These are phyloP conservation scores for Aspergillus heteromorphus DNA, from an alignment of 495 filamentous ascomycete genomes.

Conservation along the genomic window DNA sequence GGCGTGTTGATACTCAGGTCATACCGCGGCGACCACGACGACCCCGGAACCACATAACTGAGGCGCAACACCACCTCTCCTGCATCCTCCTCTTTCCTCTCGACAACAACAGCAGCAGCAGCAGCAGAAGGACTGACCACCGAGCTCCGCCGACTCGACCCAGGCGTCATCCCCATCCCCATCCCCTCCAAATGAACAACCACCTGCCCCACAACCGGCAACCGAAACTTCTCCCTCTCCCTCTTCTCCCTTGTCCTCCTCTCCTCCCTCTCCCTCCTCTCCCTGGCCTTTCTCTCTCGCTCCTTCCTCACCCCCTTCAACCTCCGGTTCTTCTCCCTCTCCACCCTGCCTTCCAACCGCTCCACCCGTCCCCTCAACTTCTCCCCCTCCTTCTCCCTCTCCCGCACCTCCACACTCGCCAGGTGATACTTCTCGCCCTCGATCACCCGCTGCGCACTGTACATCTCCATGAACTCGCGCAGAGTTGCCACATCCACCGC, in stretches of 20 bases:
- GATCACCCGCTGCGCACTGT: constrained; percentile 1
- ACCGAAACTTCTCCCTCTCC: constrained; percentile 49
- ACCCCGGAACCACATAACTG: constrained; percentile 58
- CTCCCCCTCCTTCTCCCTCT: constrained; percentile 7
- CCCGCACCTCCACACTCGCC: constrained; percentile 5
- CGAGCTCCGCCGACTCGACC: constrained; percentile 51
- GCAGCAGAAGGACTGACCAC: constrained; percentile 16
- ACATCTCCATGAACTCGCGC: constrained; percentile 18
- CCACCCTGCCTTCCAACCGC: constrained; percentile 25
- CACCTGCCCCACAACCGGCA: constrained; percentile 52
- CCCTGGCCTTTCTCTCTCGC: constrained; percentile 1
- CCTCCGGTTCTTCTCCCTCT: constrained; percentile 18
- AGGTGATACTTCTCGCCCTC: constrained; percentile 7
- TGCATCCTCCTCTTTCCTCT: constrained; percentile 11
- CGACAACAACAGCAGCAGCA: constrained; percentile 24
- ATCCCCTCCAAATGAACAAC: constrained; percentile 44
- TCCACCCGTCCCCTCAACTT: constrained; percentile 9
- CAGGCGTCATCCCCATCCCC: constrained; percentile 40
- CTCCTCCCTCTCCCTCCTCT: constrained; percentile 28
- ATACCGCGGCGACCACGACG: constrained; percentile 62
- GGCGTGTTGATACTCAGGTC: constrained; percentile 58
- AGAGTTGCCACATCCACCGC: constrained; percentile 13
- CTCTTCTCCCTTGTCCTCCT: constrained; percentile 44
- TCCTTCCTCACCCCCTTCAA: constrained; percentile 15
- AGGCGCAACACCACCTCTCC: constrained; percentile 40